phyloP scores from a whole-genome alignment of 768 basidiomycete genomes.

The Tricholomella constricta region DNA sequence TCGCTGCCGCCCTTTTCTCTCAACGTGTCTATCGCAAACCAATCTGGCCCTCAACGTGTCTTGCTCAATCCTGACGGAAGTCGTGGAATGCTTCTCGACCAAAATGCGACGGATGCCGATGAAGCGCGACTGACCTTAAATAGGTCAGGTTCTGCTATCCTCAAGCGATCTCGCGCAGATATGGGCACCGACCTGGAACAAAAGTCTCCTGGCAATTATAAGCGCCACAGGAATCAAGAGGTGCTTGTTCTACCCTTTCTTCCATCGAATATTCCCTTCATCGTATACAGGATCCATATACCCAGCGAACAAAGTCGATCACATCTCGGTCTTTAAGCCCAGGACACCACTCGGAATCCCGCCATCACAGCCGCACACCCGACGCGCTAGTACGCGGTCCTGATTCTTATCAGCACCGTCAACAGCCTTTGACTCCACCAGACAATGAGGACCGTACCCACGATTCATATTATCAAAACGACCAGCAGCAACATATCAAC shows the following conservation, averaged over 20 bases:
- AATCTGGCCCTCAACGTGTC: slow-evolving; percentile 19
- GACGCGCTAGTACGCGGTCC: slow-evolving; percentile 1
- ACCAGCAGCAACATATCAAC: neutral
- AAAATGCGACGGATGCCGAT: neutral
- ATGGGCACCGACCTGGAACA: slow-evolving; percentile 6
- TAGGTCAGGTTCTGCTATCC: neutral
- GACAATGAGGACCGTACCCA: neutral
- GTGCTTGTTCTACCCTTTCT: slow-evolving; percentile 7
- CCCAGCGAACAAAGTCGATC: slow-evolving; percentile 4
- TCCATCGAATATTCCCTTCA: neutral
- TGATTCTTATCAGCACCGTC: slow-evolving; percentile 8
- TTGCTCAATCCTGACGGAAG: slow-evolving; percentile 15
- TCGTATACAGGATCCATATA: slow-evolving; percentile 10
- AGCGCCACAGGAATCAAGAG: slow-evolving; percentile 12
- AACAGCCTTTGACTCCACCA: slow-evolving; percentile 1
- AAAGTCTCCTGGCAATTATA: slow-evolving; percentile 1
- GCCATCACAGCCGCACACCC: slow-evolving; percentile 1
- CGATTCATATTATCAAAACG: neutral
- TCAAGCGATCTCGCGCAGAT: slow-evolving; percentile 10
- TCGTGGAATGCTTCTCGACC: slow-evolving; percentile 5
- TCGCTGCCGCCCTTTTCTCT: slow-evolving; percentile 9
- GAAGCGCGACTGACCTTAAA: slow-evolving; percentile 1
- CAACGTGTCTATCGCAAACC: slow-evolving; percentile 14
- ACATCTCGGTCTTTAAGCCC: slow-evolving; percentile 8
- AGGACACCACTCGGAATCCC: slow-evolving; percentile 4